Evolutionary conservation across 176 grass and related monocot genomes (phyloP).

Genomic region (Thalia dealbata): DNA sequence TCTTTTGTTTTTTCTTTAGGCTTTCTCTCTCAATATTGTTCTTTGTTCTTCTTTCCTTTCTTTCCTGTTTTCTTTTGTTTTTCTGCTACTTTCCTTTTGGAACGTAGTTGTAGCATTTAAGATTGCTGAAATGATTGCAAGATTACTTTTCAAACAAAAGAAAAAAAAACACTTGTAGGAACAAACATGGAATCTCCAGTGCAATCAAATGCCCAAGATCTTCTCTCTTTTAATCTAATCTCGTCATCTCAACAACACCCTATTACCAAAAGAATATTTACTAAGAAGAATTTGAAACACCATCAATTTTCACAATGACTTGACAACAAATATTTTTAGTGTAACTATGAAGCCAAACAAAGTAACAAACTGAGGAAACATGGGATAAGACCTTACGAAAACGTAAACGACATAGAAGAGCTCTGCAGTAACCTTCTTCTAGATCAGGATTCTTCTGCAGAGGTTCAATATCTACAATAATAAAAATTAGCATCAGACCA

Average conservation of each 20-base stretch:
- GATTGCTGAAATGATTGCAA: too few relatives aligned
- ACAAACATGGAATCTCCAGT: not conserved
- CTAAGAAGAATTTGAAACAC: not conserved
- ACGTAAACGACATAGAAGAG: conserved; percentile 89
- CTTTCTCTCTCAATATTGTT: too few relatives aligned
- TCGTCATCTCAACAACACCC: too few relatives aligned
- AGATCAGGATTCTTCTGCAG: conserved; percentile 78
- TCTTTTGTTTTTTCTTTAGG: too few relatives aligned
- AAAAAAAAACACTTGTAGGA: too few relatives aligned
- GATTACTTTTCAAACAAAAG: too few relatives aligned
- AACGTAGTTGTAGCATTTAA: too few relatives aligned
- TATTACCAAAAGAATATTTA: not conserved
- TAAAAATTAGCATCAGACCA: not conserved
- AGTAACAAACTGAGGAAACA: conserved; percentile 34
- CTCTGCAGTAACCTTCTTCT: conserved; percentile 86
- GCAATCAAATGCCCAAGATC: not conserved
- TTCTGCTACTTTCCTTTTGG: too few relatives aligned
- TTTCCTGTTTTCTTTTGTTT: too few relatives aligned
- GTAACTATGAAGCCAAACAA: not conserved
- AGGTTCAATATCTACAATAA: conserved; percentile 54
- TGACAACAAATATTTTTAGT: not conserved
- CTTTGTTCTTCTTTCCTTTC: too few relatives aligned
- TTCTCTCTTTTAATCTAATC: too few relatives aligned
- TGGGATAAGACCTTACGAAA: conserved; percentile 99
- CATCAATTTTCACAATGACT: not conserved